These are phyloP conservation scores for Entomortierella parvispora DNA, from an alignment of 192 early-diverging fungal species.

Conservation along the genomic window DNA sequence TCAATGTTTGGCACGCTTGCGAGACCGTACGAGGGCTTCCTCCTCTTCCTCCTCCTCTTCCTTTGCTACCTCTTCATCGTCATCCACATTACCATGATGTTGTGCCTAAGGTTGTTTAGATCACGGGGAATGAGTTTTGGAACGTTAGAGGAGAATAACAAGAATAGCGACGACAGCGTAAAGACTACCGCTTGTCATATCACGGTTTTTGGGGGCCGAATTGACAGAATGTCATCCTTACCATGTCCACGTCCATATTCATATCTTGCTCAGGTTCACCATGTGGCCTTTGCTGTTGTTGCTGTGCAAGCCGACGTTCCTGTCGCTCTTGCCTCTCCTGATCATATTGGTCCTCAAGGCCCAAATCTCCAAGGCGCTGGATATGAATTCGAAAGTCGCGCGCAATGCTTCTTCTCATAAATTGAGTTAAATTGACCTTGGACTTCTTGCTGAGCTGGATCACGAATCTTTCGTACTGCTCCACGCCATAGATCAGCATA, in stretches of 20 bases:
- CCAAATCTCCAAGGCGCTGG: constrained; percentile 51
- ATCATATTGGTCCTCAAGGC: constrained; percentile 55
- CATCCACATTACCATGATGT: not conserved
- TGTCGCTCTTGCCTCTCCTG: constrained; percentile 30
- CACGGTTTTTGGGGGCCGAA: not conserved
- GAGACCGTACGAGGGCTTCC: constrained; percentile 24
- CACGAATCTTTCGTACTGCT: constrained; percentile 80
- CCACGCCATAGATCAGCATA: constrained; percentile 74
- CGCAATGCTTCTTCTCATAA: constrained; percentile 81
- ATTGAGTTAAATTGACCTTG: constrained; percentile 77
- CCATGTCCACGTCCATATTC: constrained; percentile 15
- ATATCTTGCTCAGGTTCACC: not conserved
- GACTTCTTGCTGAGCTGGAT: constrained; percentile 75
- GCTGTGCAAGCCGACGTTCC: constrained; percentile 2
- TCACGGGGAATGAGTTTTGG: not conserved
- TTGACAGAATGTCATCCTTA: constrained; percentile 3
- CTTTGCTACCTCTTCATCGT: constrained; percentile 9
- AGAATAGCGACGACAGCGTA: not conserved
- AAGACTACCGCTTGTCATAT: too few species aligned
- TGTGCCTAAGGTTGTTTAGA: constrained; percentile 5
- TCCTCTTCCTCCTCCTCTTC: constrained; percentile 24
- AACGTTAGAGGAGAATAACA: not conserved
- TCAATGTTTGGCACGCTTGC: constrained; percentile 26
- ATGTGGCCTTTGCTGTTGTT: not conserved
- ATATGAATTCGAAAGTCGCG: constrained; percentile 80